Conservation (phyloP, 495 filamentous ascomycete genomes). For the Beverwykella pulmonaria region DNA sequence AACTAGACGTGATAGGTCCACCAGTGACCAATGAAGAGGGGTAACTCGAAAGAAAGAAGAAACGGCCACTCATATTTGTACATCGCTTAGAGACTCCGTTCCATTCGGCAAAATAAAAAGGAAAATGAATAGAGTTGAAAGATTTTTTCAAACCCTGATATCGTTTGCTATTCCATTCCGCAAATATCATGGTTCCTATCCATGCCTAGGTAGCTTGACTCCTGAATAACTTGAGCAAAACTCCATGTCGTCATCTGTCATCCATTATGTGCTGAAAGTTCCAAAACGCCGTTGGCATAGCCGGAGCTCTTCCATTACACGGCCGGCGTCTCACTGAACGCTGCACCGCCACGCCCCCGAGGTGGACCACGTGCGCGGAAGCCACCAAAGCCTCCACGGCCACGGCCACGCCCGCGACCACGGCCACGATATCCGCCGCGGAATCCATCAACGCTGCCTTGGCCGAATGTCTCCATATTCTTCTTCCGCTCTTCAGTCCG, state of each 20-base stretch:
- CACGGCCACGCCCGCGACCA: conserved; percentile 51
- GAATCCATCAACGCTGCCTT: conserved; percentile 90
- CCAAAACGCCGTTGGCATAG: neutral
- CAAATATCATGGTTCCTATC: neutral
- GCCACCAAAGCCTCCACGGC: conserved; percentile 35
- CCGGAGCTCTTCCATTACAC: neutral
- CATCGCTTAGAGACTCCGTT: neutral
- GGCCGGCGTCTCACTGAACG: neutral
- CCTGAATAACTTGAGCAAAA: neutral
- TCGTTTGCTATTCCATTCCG: neutral
- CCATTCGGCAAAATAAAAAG: neutral
- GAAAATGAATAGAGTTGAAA: neutral
- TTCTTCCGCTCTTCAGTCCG: conserved; percentile 88
- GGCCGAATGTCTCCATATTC: conserved; percentile 98
- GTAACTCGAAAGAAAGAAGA: neutral
- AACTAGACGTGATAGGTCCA: neutral
- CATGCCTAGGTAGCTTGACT: neutral
- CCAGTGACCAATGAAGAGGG: neutral
- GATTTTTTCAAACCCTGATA: neutral
- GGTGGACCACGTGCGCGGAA: neutral
- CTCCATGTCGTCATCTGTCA: neutral
- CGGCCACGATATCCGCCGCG: conserved; percentile 65
- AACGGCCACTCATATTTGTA: neutral
- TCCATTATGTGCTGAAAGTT: neutral
- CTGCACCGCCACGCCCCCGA: conserved; percentile 1